Evolutionary conservation across 345 rosid genomes (phyloP).

Genomic region (Brassica nigra): DNA sequence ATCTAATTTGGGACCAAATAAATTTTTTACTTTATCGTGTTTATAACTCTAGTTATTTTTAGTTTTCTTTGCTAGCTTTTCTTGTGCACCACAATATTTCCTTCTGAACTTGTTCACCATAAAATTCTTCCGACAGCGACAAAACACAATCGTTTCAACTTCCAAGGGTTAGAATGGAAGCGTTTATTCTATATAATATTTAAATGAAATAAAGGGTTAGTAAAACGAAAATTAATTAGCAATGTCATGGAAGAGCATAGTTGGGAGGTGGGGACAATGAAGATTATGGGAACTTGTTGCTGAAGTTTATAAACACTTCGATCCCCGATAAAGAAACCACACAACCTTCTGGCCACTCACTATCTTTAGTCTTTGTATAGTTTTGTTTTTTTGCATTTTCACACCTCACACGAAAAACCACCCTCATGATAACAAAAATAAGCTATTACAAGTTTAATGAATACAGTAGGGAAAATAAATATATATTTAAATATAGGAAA

Average conservation of each 20-base stretch:
- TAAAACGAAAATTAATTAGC: not conserved
- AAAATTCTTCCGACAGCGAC: not conserved
- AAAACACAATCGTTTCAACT: slow-evolving; percentile 9
- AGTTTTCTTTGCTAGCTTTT: not conserved
- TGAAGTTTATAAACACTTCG: not conserved
- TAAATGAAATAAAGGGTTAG: not conserved
- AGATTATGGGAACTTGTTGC: slow-evolving; percentile 14
- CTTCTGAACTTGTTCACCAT: not conserved
- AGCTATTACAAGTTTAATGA: not conserved
- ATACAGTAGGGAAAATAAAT: not conserved
- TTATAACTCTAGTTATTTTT: too few relatives aligned
- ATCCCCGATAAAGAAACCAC: not conserved
- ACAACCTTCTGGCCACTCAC: slow-evolving; percentile 4
- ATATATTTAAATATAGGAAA: not conserved
- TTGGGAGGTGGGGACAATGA: slow-evolving; percentile 6
- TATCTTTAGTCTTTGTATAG: not conserved
- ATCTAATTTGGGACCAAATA: too few relatives aligned
- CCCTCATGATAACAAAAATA: not conserved
- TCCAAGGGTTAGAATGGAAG: slow-evolving; percentile 1
- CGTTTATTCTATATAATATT: not conserved
- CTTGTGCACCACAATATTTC: not conserved
- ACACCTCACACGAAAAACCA: not conserved
- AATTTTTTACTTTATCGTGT: too few relatives aligned
- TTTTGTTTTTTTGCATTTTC: not conserved
- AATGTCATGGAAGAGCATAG: slow-evolving; percentile 6